Base-by-base conservation (phyloP, 352 stramenopile species). In the Phytophthora syringae region DNA sequence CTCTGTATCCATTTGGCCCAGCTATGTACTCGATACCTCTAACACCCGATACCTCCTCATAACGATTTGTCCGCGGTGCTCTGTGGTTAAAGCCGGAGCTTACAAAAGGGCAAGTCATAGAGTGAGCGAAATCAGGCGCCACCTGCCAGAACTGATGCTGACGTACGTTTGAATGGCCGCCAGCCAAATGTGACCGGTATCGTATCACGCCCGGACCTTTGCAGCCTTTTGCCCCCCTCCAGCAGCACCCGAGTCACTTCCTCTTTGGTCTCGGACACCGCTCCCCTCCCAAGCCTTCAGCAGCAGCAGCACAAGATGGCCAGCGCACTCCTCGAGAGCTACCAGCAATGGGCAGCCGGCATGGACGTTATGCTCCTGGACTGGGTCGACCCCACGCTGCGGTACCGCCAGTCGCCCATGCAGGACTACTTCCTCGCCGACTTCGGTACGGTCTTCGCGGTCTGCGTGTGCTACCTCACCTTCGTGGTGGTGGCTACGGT, bases 391-490 rank as follows among this genome's bases (percentile, higher is more conserved):
- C 70, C 70, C 36, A 74, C 64, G 21, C 55, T 74, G 49, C 60
- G 70, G 50, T 77, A 74, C 48, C 64, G 60, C 9, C 60, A 66
- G 45, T 74, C 64, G 4, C 70, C 70, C 52, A 77, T 77, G 70
- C 55, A 67, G 47, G 55, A 74, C 52, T 74, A 77, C 43, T 68
- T 66, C 56, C 54, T 77, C 27, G 70, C 70, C 43, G 65, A 77
- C 52, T 77, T 77, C 39, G 65, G 54, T 34, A 77, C 64, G 15
- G 70, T 74, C 34, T 77, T 74, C 52, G 73, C 73, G 15, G 52
- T 94, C 21, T 94, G 86, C 58, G 66, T 73, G 12, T 54, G 74
- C 30, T 94, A 92, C 67, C 70, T 92, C 13, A 64, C 86, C 18
- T 94, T 87, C 3, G 83, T 94, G 25, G 72, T 92, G 20, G 49